Evolutionary conservation across 345 rosid species (phyloP), one percentile per base, ranked within the genome.

Genomic region (Salix arbutifolia): DNA sequence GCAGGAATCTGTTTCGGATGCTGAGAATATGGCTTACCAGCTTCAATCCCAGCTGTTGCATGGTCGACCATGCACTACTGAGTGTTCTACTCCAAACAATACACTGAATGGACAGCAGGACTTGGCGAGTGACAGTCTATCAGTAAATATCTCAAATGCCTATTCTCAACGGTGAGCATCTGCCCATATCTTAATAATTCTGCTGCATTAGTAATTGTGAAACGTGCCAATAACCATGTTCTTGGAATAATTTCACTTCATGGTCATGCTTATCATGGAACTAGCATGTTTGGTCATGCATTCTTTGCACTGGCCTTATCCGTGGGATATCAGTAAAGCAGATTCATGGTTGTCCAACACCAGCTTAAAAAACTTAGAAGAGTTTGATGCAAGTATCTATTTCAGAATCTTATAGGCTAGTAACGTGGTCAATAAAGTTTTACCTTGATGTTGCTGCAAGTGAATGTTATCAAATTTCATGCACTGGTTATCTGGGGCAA

Each of bases 81-180:
- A 82, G 62, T 74, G 79, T 72, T 58, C 76, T 53, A 69, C 74
- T 67, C 79, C 82, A 21, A 84, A 84, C 72, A 73, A 73, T 69
- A 65, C 71, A 71, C 31, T 65, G 64, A 77, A 78, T 81, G 88
- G 83, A 60, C 82, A 72, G 64, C 74, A 74, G 71, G 81, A 86
- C 67, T 67, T 62, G 60, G 70, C 56, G 0, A 76, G 76, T 30
- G 85, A 82, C 53, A 78, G 70, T 66, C 90, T 75, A 76, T 80
- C 88, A 58, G 79, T 60, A 31, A 81, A 74, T 72, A 48, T 84
- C 65, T 90, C 97, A 65, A 86, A 78, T 81, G 82, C 83, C 46
- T 89, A 83, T 80, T 89, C 94, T 83, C 89, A 90, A 86, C 90
- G 92, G 97, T 93, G 83, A 82, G 75, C 44, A 52, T 71, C 71